These are phyloP conservation scores for Trichoderma guizhouense DNA, from an alignment of 2,329 filamentous ascomycete genomes.

Conservation along the genomic window DNA sequence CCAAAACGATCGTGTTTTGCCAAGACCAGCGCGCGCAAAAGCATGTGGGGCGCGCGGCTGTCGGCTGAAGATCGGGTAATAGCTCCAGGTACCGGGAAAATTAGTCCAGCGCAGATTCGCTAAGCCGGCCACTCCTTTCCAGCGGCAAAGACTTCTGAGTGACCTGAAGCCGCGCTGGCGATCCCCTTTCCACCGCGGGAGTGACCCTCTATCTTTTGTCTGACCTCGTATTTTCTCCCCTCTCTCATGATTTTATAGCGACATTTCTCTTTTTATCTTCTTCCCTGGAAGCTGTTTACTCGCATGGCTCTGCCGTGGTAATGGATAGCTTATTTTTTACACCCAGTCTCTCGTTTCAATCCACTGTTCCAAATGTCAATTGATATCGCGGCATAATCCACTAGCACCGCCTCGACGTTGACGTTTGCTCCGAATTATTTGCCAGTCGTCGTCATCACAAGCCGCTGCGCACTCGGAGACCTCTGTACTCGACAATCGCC, in stretches of 20 bases:
- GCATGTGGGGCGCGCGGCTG: not conserved
- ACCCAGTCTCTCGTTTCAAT: conserved; percentile 5
- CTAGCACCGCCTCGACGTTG: not conserved
- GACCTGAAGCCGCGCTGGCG: conserved; percentile 1
- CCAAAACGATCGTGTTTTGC: not conserved
- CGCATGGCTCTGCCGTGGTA: conserved; percentile 8
- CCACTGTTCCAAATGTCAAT: conserved; percentile 2
- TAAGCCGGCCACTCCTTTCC: conserved; percentile 10
- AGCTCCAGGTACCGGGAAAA: not conserved
- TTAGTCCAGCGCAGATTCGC: not conserved
- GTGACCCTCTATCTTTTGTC: not conserved
- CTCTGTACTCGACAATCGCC: not conserved
- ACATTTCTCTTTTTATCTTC: not conserved
- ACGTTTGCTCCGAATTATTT: not conserved
- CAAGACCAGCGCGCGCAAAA: not conserved
- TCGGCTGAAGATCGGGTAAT: conserved; percentile 15
- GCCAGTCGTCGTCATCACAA: not conserved
- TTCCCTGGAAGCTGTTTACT: not conserved
- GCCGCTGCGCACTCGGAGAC: not conserved
- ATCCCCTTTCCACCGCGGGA: conserved; percentile 1
- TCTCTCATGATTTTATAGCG: not conserved
- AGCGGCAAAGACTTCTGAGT: not conserved
- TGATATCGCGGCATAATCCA: not conserved
- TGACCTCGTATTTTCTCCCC: not conserved
- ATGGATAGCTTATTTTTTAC: not conserved